These are phyloP conservation scores for Halteria grandinella DNA, from an alignment of 73 alveolate genomes.

Conservation along the genomic window DNA sequence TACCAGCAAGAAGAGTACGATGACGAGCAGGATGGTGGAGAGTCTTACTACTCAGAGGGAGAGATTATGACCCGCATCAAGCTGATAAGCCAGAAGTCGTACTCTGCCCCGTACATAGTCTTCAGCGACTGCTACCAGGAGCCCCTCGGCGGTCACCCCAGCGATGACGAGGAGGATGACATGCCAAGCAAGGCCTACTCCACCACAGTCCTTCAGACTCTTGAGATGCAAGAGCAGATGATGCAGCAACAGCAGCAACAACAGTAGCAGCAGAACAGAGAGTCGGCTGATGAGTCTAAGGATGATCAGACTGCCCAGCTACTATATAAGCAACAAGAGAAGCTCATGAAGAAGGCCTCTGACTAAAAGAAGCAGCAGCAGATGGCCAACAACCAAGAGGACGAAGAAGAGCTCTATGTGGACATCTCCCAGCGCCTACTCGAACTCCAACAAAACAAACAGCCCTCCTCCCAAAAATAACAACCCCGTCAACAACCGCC, in stretches of 20 bases:
- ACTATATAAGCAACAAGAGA: not conserved
- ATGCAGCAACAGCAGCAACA: conserved; percentile 7
- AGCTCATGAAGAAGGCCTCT: not conserved
- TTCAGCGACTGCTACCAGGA: conserved; percentile 36
- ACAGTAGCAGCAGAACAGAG: not conserved
- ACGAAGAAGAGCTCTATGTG: too few species aligned
- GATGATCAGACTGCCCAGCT: conserved; percentile 18
- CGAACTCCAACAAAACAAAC: too few species aligned
- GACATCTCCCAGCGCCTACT: too few species aligned
- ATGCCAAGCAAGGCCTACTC: conserved; percentile 39
- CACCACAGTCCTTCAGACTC: conserved; percentile 8
- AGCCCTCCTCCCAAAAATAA: too few species aligned
- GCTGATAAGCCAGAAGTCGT: not conserved
- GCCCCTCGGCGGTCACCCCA: not conserved
- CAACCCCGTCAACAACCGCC: too few species aligned
- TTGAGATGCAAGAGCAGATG: conserved; percentile 8
- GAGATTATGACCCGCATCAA: conserved; percentile 13
- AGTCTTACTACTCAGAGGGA: conserved; percentile 27
- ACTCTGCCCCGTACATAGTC: conserved; percentile 43
- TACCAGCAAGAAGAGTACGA: conserved; percentile 12
- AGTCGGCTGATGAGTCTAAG: conserved; percentile 6
- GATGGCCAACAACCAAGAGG: not conserved
- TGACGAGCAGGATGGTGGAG: conserved; percentile 3
- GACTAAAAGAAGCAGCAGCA: not conserved
- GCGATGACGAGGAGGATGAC: conserved; percentile 10